Base-by-base conservation (phyloP, 805 yeast species). In the Candida takata region DNA sequence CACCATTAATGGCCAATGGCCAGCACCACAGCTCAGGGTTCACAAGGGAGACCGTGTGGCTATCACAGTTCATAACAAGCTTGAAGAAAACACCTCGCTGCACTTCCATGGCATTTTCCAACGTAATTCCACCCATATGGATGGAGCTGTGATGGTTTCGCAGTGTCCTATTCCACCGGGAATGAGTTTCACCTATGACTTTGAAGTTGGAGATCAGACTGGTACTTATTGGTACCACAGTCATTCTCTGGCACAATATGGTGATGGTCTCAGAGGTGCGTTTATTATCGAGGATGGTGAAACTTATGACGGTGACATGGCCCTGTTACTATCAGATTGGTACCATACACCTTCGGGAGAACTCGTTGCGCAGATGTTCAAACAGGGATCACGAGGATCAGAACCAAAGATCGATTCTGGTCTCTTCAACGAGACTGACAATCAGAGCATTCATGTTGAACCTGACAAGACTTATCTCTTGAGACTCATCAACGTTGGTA, bases 61-160 rank as follows among this genome's bases (percentile, higher is more conserved):
- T 1, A 62, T 72, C 2, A 54, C 54, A 2, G 58, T 70, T 12
- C 44, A 49, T 27, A 74, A 73, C 44, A 46, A 51, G 15, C 52
- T 65, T 6, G 60, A 57, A 4, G 69, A 65, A 33, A 48, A 63
- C 0, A 81, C 90, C 11, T 45, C 73, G 1, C 33, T 73, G n/a
- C 80, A 74, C 44, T 72, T 70, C 51, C 98, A 90, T 62, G 98
- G 98, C 38, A 55, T 92, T 55, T 92, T 83, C 76, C 69, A 64
- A 45, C 70, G 78, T 46, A 84, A 82, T 19, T 62, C 88, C 12
- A 67, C 57, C 49, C 79, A 71, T 54, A 82, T 83, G 90, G 98
- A 90, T 60, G 98, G 98, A 40, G 94, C 95, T 12, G 83, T 82
- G 51, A 67, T 74, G 74, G 69, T 90, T 31, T 76, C 84, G 24